These are phyloP conservation scores for Collybia sp. DNA, from an alignment of 768 basidiomycete genomes.

Conservation along the genomic window DNA sequence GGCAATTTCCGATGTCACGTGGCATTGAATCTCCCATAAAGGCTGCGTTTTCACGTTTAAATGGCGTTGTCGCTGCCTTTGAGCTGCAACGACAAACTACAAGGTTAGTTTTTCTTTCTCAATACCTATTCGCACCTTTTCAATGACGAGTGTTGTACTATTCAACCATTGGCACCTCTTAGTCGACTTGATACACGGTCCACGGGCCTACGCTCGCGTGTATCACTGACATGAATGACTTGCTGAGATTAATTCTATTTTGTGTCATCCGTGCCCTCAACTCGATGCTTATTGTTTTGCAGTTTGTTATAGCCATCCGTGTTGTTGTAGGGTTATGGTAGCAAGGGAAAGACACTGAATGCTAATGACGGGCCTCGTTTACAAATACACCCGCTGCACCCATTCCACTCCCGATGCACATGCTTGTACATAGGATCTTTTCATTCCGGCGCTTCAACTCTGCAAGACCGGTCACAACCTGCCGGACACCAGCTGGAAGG, in stretches of 20 bases:
- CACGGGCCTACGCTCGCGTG: conserved; percentile 30
- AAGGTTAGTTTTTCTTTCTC: not conserved
- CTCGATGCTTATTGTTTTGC: not conserved
- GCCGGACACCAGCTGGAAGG: conserved; percentile 70
- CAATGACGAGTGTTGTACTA: conserved; percentile 80
- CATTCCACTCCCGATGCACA: conserved; percentile 84
- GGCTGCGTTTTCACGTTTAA: not conserved
- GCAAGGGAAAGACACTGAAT: not conserved
- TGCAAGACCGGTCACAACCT: conserved; percentile 84
- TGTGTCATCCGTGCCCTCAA: conserved; percentile 5
- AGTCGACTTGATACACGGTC: conserved; percentile 64
- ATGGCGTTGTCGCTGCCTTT: not conserved
- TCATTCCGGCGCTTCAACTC: conserved; percentile 69
- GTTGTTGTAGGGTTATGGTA: not conserved
- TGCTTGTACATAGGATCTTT: conserved; percentile 74
- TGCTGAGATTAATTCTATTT: conserved; percentile 66
- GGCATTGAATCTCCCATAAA: not conserved
- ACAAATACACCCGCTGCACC: conserved; percentile 80
- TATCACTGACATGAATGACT: conserved; percentile 82
- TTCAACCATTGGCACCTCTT: conserved; percentile 87
- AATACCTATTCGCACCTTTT: conserved; percentile 18
- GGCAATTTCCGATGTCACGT: conserved; percentile 17
- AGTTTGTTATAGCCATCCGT: not conserved
- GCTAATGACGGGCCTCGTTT: conserved; percentile 45
- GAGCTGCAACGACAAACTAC: too few relatives aligned